Conservation (phyloP, 306 rosid species). For the Cicer chorassanicum region DNA sequence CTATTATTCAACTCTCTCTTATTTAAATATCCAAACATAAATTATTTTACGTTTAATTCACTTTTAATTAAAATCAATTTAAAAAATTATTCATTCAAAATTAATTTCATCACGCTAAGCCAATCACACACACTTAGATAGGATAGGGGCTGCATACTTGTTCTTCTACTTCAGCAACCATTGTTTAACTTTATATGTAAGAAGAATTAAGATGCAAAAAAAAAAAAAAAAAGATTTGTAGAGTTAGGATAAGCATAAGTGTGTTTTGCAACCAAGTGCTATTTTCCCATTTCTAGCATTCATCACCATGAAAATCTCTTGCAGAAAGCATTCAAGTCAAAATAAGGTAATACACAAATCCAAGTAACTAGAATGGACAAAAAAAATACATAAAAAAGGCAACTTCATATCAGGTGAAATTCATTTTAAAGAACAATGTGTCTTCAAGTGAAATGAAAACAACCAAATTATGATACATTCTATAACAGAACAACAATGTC, state of each 20-base stretch:
- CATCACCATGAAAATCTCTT: not conserved
- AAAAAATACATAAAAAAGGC: not conserved
- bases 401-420: no score
- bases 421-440: no score
- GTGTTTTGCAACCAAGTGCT: constrained; percentile 1
- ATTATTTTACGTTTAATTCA: no score
- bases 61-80: no score
- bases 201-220: not conserved
- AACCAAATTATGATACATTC: no score
- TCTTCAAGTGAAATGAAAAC: no score
- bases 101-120: no score
- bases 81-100: no score
- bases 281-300: not conserved
- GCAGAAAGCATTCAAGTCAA: not conserved
- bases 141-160: not conserved
- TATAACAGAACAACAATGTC: no score
- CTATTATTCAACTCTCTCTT: no score
- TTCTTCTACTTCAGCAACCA: not conserved
- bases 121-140: no score
- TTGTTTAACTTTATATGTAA: not conserved
- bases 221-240: not conserved
- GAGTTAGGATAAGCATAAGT: not conserved
- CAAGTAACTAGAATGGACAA: not conserved
- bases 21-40: no score
- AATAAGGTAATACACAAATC: constrained; percentile 8